phyloP scores from a whole-genome alignment of 1,284 basidiomycete species.

The Malassezia arunalokei region DNA sequence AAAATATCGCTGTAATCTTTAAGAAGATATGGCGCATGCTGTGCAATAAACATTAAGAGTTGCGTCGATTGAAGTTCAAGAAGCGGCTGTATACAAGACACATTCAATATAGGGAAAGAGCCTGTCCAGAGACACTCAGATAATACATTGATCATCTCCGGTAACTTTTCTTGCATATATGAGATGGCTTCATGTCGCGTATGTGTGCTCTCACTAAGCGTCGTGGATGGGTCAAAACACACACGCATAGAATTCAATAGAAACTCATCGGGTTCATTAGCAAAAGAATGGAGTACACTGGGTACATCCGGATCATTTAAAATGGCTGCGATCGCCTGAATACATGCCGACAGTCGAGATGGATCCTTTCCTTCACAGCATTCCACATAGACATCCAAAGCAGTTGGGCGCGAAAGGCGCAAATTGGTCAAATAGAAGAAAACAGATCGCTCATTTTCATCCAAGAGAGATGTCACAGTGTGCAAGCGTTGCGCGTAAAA shows the following conservation, averaged over 20 bases:
- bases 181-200: slow-evolving; percentile 30
- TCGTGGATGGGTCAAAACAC: slow-evolving; percentile 68
- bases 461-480: slow-evolving; percentile 61
- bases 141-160: background rate
- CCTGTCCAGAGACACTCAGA: slow-evolving; percentile 54
- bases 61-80: slow-evolving; percentile 23
- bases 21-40: slow-evolving; percentile 9
- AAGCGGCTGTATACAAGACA: slow-evolving; percentile 69
- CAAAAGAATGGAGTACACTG: slow-evolving; percentile 71
- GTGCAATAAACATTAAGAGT: slow-evolving; percentile 1
- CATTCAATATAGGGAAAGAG: slow-evolving; percentile 65
- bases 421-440: slow-evolving; percentile 55
- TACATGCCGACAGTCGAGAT: slow-evolving; percentile 55
- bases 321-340: slow-evolving; percentile 23
- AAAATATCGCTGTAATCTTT: background rate
- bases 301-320: slow-evolving; percentile 49
- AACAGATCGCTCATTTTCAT: slow-evolving; percentile 50
- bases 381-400: slow-evolving; percentile 24
- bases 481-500: slow-evolving; percentile 76
- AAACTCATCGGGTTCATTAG: slow-evolving; percentile 70
- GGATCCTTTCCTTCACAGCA: slow-evolving; percentile 60
- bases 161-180: slow-evolving; percentile 53
- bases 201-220: slow-evolving; percentile 69
- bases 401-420: slow-evolving; percentile 18
- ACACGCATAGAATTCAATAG: slow-evolving; percentile 72